Evolutionary conservation across 345 rosid genomes (phyloP), one percentile per base, ranked within the genome.

Genomic region (Erodium maritimum): DNA sequence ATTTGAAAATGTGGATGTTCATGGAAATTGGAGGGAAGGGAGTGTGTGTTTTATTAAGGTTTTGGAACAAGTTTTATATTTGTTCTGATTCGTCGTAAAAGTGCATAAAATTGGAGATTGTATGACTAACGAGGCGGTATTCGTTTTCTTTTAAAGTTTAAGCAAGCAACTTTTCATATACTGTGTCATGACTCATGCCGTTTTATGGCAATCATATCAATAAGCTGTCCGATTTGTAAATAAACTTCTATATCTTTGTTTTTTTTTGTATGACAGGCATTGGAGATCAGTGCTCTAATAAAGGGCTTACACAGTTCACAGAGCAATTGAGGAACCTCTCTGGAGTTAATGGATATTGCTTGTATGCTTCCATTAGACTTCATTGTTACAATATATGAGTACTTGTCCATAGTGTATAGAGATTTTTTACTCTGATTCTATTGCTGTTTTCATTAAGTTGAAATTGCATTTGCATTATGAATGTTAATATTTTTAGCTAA

Each of bases 261-360:
- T 50, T 25, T 25, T 57, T 57, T 17, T 14, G 10, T 20, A 18
- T 67, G 75, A 63, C 83, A 91, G 98, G 98, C 29, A 84, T 88
- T 34, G 87, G 83, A 55, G 93, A 86, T 75, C 77, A 76, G 59
- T 91, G 98, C 75, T 73, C 84, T 61, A 65, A 71, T 69, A 68
- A 33, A 59, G 83, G 82, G 59, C 59, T 81, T 17, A 72, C 70
- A 53, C 79, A 71, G 19, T 88, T 93, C 80, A 89, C 96, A n/a
- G 76, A 83, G 62, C 71, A 62, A 55, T 85, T 88, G 51, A 14
- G 59, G 17, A 54, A 71, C 50, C 79, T 70, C 65, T 86, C 99
- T 53, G 89, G 89, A 20, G 73, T 86, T 73, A 67, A 77, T 58
- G 99, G 96, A 62, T 78, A 68, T 72, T 93, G 96, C 81, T 1